A percentile compares a stretch with the other conserved stretches of the same genome.
Evolutionary conservation across 208 protist species (phyloP).

Genomic region (Wallacemonas sp.): DNA sequence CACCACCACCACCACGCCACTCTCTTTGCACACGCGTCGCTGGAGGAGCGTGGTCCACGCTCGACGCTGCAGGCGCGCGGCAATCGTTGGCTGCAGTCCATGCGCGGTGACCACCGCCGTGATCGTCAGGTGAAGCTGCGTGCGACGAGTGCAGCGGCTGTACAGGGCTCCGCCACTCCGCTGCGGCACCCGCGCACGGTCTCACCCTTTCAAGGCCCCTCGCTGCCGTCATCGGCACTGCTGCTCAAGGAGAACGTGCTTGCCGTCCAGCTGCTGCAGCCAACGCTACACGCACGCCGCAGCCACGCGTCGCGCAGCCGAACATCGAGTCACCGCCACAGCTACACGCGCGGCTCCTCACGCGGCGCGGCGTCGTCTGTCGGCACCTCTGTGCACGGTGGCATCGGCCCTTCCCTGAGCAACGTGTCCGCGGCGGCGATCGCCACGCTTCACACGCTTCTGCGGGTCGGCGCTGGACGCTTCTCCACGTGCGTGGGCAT

Average conservation of each 20-base stretch:
- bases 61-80: background rate
- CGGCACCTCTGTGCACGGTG: background rate
- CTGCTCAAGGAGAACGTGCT: slow-evolving; percentile 45
- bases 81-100: slow-evolving; percentile 3
- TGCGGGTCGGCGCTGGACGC: slow-evolving; percentile 44
- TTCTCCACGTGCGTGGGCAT: slow-evolving; percentile 68
- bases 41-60: background rate
- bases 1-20: background rate
- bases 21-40: background rate
- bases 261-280: slow-evolving; percentile 41
- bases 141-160: background rate
- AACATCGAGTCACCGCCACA: background rate
- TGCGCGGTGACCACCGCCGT: background rate
- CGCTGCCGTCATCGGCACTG: background rate
- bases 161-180: background rate
- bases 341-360: slow-evolving; percentile 14
- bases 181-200: slow-evolving; percentile 24
- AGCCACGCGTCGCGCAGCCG: background rate
- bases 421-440: slow-evolving; percentile 27
- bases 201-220: slow-evolving; percentile 16
- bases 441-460: slow-evolving; percentile 23
- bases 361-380: slow-evolving; percentile 19
- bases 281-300: slow-evolving; percentile 5
- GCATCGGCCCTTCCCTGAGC: background rate
- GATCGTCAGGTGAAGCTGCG: too few relatives aligned